Percentiles rank a stretch among this genome's conserved stretches.
These are phyloP conservation scores for Exidia glandulosa DNA, from an alignment of 768 basidiomycete species.

Conservation along the genomic window DNA sequence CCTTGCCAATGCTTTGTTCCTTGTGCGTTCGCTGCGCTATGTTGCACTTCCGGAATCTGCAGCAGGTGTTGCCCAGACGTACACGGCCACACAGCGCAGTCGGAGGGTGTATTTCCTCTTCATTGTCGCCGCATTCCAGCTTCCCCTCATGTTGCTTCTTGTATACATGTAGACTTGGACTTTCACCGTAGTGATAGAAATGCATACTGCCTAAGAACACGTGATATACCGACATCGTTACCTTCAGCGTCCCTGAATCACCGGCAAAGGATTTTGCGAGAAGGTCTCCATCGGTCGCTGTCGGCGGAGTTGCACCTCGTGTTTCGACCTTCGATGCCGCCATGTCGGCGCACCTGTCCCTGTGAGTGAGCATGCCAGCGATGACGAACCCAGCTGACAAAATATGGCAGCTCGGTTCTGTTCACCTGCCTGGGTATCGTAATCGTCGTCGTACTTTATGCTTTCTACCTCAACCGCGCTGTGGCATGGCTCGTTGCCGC, in stretches of 20 bases:
- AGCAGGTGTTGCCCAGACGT: conserved; percentile 43
- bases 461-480: background rate
- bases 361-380: background rate
- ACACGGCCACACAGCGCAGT: conserved; percentile 71
- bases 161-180: conserved; percentile 23
- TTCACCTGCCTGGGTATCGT: background rate
- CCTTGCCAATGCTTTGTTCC: conserved; percentile 85
- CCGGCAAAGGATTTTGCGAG: too few species aligned
- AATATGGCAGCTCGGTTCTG: background rate
- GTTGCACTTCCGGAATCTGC: conserved; percentile 80
- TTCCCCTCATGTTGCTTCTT: conserved; percentile 77
- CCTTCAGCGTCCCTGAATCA: too few species aligned
- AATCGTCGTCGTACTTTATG: background rate
- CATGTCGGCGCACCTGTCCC: background rate
- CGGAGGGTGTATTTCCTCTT: conserved; percentile 84
- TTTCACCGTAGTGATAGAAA: background rate
- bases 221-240: too few species aligned
- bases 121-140: conserved; percentile 69
- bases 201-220: too few species aligned
- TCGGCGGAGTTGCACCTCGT: too few species aligned
- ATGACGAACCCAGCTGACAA: too few species aligned
- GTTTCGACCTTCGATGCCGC: too few species aligned
- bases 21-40: conserved; percentile 82
- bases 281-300: too few species aligned
- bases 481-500: background rate